Conservation (phyloP, 2,329 filamentous ascomycete species). For the Talaromyces sp. region DNA sequence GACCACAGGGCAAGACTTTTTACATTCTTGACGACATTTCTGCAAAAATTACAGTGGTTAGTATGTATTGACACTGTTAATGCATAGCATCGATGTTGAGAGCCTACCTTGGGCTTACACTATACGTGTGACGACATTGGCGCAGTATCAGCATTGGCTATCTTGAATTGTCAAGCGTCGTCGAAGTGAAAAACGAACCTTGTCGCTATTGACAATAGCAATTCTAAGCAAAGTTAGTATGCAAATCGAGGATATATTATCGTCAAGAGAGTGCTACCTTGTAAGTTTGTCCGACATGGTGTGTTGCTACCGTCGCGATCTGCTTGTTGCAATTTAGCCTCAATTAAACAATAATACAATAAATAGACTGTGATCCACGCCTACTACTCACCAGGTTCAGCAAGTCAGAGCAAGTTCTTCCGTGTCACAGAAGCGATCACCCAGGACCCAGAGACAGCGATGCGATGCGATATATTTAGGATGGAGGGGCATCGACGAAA, state of each 20-base stretch:
- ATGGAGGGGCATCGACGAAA: constrained; percentile 17
- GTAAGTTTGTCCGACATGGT: constrained; percentile 92
- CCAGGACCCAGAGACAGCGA: constrained; percentile 1
- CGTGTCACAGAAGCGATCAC: not conserved
- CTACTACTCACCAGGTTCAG: not conserved
- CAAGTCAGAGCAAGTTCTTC: not conserved
- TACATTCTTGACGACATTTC: constrained; percentile 99
- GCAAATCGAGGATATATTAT: not conserved
- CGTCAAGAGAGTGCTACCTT: constrained; percentile 60
- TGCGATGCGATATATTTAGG: not conserved
- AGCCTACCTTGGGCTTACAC: constrained; percentile 80
- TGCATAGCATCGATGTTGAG: no score
- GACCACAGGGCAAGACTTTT: constrained; percentile 96
- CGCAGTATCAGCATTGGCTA: not conserved
- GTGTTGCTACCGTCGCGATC: constrained; percentile 21
- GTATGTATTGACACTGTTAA: not conserved
- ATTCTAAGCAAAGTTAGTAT: constrained; percentile 61
- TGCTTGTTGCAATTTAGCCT: constrained; percentile 5
- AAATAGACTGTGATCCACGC: not conserved
- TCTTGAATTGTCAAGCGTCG: constrained; percentile 13
- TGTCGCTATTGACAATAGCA: constrained; percentile 98
- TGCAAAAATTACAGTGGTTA: constrained; percentile 35
- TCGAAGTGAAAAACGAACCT: constrained; percentile 56
- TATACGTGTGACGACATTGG: constrained; percentile 36
- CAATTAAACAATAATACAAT: not conserved